Conservation (phyloP, 2,329 filamentous ascomycete genomes). For the Calonectria pteridis region DNA sequence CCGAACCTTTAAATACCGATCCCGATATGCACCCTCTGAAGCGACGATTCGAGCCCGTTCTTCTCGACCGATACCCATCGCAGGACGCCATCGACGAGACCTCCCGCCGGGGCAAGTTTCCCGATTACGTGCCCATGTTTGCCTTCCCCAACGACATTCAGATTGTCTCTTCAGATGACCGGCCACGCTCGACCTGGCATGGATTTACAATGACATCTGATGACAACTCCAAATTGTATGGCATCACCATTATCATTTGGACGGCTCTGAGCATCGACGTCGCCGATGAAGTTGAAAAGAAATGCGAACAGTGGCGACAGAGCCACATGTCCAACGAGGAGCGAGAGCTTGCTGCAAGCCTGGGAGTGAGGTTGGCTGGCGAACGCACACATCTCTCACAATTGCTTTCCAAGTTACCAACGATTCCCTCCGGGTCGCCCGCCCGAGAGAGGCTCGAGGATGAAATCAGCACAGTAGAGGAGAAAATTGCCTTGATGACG, state of each 20-base stretch:
- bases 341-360: constrained; percentile 88
- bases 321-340: constrained; percentile 91
- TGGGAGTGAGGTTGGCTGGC: constrained; percentile 87
- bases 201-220: constrained; percentile 98
- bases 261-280: constrained; percentile 85
- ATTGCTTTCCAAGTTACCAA: constrained; percentile 85
- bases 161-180: constrained; percentile 94
- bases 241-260: constrained; percentile 93
- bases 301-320: constrained; percentile 88
- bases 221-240: constrained; percentile 92
- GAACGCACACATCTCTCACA: constrained; percentile 93
- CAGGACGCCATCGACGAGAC: constrained; percentile 85
- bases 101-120: constrained; percentile 85
- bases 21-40: constrained; percentile 97
- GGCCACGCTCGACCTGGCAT: constrained; percentile 97
- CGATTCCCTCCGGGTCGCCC: constrained; percentile 81
- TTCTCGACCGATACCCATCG: constrained; percentile 93
- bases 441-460: constrained; percentile 90
- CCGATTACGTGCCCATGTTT: constrained; percentile 99
- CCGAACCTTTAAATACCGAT: constrained; percentile 89
- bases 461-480: constrained; percentile 94
- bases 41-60: constrained; percentile 93
- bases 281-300: constrained; percentile 84
- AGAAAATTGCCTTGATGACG: constrained; percentile 97
- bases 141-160: constrained; percentile 98